Evolutionary conservation across 352 stramenopile species (phyloP).

Genomic region (Globisporangium spinosum): DNA sequence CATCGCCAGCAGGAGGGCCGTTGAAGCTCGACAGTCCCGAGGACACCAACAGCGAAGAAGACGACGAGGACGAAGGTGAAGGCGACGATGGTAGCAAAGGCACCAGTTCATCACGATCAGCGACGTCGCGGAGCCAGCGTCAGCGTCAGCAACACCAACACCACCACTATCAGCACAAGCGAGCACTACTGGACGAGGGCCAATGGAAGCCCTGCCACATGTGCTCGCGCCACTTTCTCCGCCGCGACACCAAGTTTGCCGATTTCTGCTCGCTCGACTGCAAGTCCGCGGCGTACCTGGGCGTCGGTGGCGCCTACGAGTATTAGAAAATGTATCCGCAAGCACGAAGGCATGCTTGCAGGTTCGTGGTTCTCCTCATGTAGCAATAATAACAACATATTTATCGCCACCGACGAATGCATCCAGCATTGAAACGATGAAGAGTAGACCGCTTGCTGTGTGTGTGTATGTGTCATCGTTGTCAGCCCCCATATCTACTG

Average conservation of each 20-base stretch:
- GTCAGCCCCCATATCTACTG: background rate
- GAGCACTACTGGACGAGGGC: slow-evolving; percentile 10
- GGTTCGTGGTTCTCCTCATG: background rate
- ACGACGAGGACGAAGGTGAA: background rate
- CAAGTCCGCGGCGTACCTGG: slow-evolving; percentile 38
- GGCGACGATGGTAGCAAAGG: background rate
- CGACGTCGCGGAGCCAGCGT: background rate
- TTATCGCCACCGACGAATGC: background rate
- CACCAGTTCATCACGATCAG: background rate
- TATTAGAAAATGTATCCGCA: background rate
- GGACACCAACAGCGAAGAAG: slow-evolving; percentile 3
- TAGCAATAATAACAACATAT: slow-evolving; percentile 2
- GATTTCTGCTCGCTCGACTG: slow-evolving; percentile 43
- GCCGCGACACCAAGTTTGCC: slow-evolving; percentile 22
- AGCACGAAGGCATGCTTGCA: background rate
- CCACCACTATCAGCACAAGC: slow-evolving; percentile 9
- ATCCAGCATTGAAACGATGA: background rate
- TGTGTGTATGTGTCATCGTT: background rate
- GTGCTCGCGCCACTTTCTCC: slow-evolving; percentile 35
- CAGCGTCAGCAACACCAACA: slow-evolving; percentile 8
- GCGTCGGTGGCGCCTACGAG: background rate
- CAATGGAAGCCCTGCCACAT: slow-evolving; percentile 32
- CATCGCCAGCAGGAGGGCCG: background rate
- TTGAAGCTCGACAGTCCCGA: slow-evolving; percentile 14
- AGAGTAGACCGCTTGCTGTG: background rate